Evolutionary conservation across 225 moss, liverwort and hornwort genomes (phyloP).

Genomic region (Pseudisothecium myosuroides): DNA sequence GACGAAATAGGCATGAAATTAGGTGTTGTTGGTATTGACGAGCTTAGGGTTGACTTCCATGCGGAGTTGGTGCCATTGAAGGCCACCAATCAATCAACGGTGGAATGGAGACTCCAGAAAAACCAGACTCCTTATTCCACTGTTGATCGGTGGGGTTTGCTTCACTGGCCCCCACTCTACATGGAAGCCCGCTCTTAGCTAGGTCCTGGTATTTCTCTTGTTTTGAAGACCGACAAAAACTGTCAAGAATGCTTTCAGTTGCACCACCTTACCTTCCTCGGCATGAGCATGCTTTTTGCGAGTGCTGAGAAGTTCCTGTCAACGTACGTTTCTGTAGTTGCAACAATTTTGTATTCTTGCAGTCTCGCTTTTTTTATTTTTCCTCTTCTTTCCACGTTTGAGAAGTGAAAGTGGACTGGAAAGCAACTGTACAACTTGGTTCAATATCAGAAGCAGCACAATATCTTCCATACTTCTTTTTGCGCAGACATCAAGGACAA

Average conservation of each 20-base stretch:
- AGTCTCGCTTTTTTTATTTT: not conserved
- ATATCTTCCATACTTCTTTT: not conserved
- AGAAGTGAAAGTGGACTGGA: not conserved
- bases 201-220: not conserved
- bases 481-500: not conserved
- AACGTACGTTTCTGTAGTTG: not conserved
- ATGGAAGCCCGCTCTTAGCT: too few species aligned
- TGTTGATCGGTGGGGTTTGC: too few species aligned
- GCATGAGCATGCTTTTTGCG: not conserved
- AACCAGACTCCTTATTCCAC: not conserved
- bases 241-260: not conserved
- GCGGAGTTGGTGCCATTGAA: fast-evolving
- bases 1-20: not conserved
- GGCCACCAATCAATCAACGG: not conserved
- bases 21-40: not conserved
- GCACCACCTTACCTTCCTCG: too few species aligned
- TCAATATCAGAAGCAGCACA: not conserved
- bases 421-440: not conserved
- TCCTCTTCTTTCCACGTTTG: not conserved
- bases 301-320: not conserved
- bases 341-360: not conserved
- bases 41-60: fast-evolving
- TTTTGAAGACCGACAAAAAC: not conserved
- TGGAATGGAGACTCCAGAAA: not conserved
- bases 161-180: too few species aligned